phyloP scores from a whole-genome alignment of 2,329 filamentous ascomycete genomes.

The Neopestalotiopsis sp. region DNA sequence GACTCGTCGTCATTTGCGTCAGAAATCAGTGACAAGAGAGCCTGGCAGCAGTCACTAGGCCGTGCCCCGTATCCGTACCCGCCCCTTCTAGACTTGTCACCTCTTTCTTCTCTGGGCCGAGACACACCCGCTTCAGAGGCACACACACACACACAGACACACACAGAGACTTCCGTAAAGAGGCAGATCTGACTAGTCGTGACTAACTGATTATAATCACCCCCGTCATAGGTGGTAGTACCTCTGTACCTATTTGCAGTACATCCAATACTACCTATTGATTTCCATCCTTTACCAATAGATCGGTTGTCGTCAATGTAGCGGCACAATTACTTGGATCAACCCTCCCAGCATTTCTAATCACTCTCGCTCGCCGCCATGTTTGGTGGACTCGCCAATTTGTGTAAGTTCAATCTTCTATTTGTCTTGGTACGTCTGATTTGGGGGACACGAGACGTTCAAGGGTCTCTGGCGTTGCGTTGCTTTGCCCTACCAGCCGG shows the following conservation, averaged over 20 bases:
- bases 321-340: neutral
- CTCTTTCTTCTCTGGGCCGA: neutral
- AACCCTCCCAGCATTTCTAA: neutral
- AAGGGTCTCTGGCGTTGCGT: neutral
- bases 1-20: neutral
- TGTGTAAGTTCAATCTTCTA: constrained; percentile 32
- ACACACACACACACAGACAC: no score
- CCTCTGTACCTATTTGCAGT: no score
- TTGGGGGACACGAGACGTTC: neutral
- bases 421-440: neutral
- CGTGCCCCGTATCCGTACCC: neutral
- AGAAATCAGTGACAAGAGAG: neutral
- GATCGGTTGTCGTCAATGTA: neutral
- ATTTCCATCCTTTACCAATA: no score
- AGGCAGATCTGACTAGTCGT: neutral
- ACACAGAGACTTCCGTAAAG: neutral
- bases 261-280: no score
- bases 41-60: neutral
- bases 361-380: constrained; percentile 23
- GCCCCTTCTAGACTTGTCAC: neutral
- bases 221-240: neutral
- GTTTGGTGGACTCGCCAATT: constrained; percentile 33
- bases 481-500: neutral
- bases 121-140: neutral
- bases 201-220: neutral